A percentile compares a stretch with the other conserved stretches of the same genome.
phyloP scores from a whole-genome alignment of 495 filamentous ascomycete species.

The Penicillium flavigenum region DNA sequence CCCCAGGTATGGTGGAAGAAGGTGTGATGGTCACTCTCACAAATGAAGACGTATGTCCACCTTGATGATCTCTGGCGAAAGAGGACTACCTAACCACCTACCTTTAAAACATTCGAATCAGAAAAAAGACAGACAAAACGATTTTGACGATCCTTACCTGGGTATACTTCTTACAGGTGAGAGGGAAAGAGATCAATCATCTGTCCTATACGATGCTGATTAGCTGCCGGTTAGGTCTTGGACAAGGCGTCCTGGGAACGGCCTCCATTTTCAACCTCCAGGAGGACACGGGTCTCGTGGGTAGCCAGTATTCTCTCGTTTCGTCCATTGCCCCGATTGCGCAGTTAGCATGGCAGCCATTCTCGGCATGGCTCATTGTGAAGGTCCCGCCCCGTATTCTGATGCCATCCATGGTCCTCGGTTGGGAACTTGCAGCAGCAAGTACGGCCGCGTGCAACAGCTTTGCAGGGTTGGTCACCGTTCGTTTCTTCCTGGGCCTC shows the following conservation, averaged over 20 bases:
- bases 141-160: not conserved
- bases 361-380: not conserved
- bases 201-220: no score
- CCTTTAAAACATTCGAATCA: not conserved
- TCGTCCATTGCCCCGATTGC: not conserved
- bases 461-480: slow-evolving; percentile 28
- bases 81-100: not conserved
- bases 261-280: not conserved
- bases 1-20: not conserved
- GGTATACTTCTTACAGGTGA: slow-evolving; percentile 4
- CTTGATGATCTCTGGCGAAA: not conserved
- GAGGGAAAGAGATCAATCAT: not conserved
- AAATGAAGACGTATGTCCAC: not conserved
- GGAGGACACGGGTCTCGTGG: not conserved
- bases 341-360: slow-evolving; percentile 1
- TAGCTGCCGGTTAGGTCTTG: not conserved
- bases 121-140: not conserved
- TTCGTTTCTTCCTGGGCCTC: slow-evolving; percentile 36
- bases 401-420: not conserved
- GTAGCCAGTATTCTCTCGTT: not conserved
- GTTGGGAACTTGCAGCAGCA: not conserved
- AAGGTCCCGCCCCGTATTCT: not conserved
- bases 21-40: not conserved
- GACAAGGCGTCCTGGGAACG: not conserved
- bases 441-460: slow-evolving; percentile 5